These are phyloP conservation scores for Pseudogymnoascus sp. DNA, from an alignment of 2,329 filamentous ascomycete genomes.

Conservation along the genomic window DNA sequence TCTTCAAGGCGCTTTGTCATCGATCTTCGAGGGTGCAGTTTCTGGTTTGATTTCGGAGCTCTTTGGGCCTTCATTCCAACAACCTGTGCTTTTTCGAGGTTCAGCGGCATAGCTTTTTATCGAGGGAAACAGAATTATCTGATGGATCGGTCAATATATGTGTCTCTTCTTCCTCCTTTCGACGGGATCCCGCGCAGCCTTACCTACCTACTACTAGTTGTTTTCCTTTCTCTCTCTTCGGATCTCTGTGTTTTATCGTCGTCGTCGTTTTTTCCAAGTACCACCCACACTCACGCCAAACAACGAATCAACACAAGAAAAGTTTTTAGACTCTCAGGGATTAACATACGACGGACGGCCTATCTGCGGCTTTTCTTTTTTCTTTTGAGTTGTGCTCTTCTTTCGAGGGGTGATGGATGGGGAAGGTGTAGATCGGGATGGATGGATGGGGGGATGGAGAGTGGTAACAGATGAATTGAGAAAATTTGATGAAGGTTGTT, in stretches of 20 bases:
- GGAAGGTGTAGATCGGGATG: not conserved
- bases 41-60: conserved; percentile 7
- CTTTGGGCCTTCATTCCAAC: not conserved
- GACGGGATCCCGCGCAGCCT: not conserved
- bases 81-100: not conserved
- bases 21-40: not conserved
- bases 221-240: not conserved
- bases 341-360: not conserved
- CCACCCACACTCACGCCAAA: not conserved
- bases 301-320: not conserved
- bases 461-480: not conserved
- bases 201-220: not conserved
- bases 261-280: not conserved
- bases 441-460: not conserved
- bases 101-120: not conserved
- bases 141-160: not conserved
- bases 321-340: not conserved
- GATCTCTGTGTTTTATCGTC: not conserved
- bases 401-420: not conserved
- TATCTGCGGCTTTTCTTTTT: not conserved
- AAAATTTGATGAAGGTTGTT: not conserved
- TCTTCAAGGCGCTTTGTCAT: not conserved
- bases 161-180: not conserved
- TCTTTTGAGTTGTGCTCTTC: not conserved
- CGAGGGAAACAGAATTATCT: not conserved